These are phyloP conservation scores for Phytophthora cactorum DNA, from an alignment of 352 stramenopile species.

Conservation along the genomic window DNA sequence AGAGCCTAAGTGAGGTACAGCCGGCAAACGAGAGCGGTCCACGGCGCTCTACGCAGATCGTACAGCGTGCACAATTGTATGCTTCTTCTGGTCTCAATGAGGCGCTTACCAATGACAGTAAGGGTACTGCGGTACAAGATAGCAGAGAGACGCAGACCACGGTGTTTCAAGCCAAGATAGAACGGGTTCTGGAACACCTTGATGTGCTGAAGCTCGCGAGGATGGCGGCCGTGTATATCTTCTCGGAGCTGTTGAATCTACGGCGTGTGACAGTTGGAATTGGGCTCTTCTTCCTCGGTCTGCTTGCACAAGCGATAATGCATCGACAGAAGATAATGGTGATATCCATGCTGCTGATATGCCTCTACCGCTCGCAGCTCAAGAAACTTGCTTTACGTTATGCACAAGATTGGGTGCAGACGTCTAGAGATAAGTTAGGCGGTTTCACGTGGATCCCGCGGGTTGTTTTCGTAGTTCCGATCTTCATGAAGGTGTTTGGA, in stretches of 20 bases:
- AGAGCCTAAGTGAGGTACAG: conserved; percentile 6
- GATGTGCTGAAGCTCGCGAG: conserved; percentile 60
- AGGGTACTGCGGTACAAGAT: conserved; percentile 15
- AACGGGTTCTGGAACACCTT: conserved; percentile 57
- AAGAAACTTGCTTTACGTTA: conserved; percentile 41
- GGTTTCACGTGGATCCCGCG: conserved; percentile 61
- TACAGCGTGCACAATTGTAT: conserved; percentile 29
- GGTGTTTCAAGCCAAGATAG: conserved; percentile 67
- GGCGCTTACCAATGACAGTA: conserved; percentile 6
- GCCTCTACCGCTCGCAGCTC: conserved; percentile 67
- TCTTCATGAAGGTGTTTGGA: conserved; percentile 75
- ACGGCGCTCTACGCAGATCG: conserved; percentile 24
- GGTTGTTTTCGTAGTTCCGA: conserved; percentile 55
- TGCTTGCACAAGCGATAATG: conserved; percentile 59
- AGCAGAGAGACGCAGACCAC: conserved; percentile 17
- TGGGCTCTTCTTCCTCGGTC: conserved; percentile 51
- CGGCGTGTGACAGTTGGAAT: conserved; percentile 54
- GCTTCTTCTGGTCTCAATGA: conserved; percentile 23
- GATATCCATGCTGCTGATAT: conserved; percentile 69
- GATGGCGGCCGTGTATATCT: conserved; percentile 55
- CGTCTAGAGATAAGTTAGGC: conserved; percentile 71
- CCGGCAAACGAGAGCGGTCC: neutral
- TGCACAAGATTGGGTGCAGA: conserved; percentile 55
- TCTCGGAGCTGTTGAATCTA: conserved; percentile 63
- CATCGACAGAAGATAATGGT: conserved; percentile 82